Base-by-base conservation (phyloP, 176 grass and related monocot species). In the Bromus sterilis region DNA sequence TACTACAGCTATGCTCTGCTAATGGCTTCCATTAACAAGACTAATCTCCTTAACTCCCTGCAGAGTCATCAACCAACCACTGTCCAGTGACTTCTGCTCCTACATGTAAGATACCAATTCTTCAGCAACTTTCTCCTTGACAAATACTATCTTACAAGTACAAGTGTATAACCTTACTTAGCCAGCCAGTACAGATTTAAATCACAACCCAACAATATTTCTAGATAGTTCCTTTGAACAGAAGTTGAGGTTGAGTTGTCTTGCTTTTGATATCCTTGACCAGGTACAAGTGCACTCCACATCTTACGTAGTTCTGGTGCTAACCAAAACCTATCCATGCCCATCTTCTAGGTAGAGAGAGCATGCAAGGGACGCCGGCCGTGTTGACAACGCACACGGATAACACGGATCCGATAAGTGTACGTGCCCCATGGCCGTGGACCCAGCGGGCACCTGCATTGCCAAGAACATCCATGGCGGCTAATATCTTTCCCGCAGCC, bases 1-100 rank as follows among this genome's bases (percentile, higher is more conserved):
- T 18, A 81, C 87, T 18, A 81, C 87, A 89, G 78, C 87, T 89
- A 85, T 53, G 41, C 42, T 85, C 31, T 15, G 56, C 55, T 85
- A 81, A 66, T 71, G 53, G 61, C 77, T 41, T 15, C 6, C 53
- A 41, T 85, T 69, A 85, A 89, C 9, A 80, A 85, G 25, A 25
- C 26, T 42, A 81, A 21, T 33, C 33, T 15, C 71, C 87, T 77
- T 65, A 76, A 35, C 40, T 43, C 18, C 64, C 44, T 69, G 40
- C 53, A 76, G 61, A 41, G 34, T 46, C n/a, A 33, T 48, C 39
- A 3, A 56, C 13, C 21, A 29, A 28, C 49, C 5, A 65, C 43
- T 46, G 43, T n/a, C 76, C 25, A n/a, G 10, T 44, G 10, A 31
- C 26, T 35, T 41, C 13, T 69, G 36, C 66, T 69, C 35, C 30